Conservation (phyloP, 1,139 yeast species). For the Pneumocystis sp. region DNA sequence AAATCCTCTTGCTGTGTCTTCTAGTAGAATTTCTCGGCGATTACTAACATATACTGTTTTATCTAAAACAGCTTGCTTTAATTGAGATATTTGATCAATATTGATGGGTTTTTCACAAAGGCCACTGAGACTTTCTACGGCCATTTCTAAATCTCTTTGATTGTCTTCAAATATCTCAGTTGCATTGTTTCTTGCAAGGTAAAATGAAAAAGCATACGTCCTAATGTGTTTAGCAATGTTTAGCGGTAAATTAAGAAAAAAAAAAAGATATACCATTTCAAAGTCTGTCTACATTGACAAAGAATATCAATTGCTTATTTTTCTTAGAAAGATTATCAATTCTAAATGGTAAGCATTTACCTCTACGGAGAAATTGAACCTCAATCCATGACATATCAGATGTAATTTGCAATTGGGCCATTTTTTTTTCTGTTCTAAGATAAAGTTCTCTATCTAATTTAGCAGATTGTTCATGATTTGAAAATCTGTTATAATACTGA, state of each 20-base stretch:
- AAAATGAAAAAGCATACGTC: constrained; percentile 77
- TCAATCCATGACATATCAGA: constrained; percentile 75
- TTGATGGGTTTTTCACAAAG: constrained; percentile 33
- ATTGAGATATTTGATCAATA: constrained; percentile 21
- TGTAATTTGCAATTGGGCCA: constrained; percentile 49
- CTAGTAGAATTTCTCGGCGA: constrained; percentile 24
- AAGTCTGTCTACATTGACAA: constrained; percentile 54
- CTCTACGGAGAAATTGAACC: constrained; percentile 62
- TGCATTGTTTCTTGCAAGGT: constrained; percentile 36
- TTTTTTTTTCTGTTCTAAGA: constrained; percentile 45
- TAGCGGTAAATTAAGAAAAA: no score
- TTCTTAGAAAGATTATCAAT: neutral
- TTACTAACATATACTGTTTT: constrained; percentile 25
- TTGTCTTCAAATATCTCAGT: constrained; percentile 49
- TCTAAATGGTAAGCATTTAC: constrained; percentile 22
- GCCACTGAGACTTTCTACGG: constrained; percentile 68
- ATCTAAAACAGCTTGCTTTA: constrained; percentile 24
- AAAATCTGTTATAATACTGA: constrained; percentile 51
- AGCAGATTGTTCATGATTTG: constrained; percentile 66
- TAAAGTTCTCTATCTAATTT: constrained; percentile 56
- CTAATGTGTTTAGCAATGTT: neutral
- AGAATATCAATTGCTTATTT: constrained; percentile 32
- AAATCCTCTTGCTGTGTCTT: constrained; percentile 25
- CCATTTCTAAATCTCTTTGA: constrained; percentile 53
- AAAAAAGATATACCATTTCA: constrained; percentile 39